These are phyloP conservation scores for Ampelomyces quisqualis DNA, from an alignment of 2,329 filamentous ascomycete genomes.

Conservation along the genomic window DNA sequence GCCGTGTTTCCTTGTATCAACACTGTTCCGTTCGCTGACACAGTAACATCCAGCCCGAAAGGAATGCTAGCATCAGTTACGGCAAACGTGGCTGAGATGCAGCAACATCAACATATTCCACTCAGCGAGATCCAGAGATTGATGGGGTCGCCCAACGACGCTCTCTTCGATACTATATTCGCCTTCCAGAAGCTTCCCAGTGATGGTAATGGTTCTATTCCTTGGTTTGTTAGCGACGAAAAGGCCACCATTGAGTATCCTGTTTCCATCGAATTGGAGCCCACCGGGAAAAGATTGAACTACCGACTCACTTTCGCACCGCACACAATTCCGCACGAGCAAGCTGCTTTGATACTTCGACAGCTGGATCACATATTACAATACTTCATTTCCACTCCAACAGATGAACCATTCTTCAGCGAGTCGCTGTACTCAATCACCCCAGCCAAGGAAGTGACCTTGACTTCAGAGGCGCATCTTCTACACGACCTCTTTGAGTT, in stretches of 20 bases:
- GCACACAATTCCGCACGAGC: slow-evolving; percentile 65
- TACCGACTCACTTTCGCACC: slow-evolving; percentile 67
- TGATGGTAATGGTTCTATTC: slow-evolving; percentile 24
- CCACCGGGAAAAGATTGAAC: slow-evolving; percentile 53
- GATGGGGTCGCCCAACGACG: slow-evolving; percentile 63
- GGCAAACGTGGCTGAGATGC: slow-evolving; percentile 62
- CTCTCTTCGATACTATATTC: slow-evolving; percentile 81
- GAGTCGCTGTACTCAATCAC: slow-evolving; percentile 62
- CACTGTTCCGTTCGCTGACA: slow-evolving; percentile 72
- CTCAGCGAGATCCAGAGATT: slow-evolving; percentile 71
- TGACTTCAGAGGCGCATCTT: slow-evolving; percentile 61
- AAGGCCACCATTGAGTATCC: slow-evolving; percentile 72
- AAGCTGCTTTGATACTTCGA: slow-evolving; percentile 65
- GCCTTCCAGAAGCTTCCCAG: slow-evolving; percentile 68
- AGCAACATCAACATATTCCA: slow-evolving; percentile 70
- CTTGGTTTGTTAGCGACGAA: slow-evolving; percentile 66
- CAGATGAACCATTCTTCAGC: slow-evolving; percentile 41
- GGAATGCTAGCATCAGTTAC: slow-evolving; percentile 65
- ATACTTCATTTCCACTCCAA: slow-evolving; percentile 56
- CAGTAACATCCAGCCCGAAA: slow-evolving; percentile 55
- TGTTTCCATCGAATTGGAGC: slow-evolving; percentile 77
- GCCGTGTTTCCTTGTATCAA: slow-evolving; percentile 77
- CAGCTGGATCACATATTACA: slow-evolving; percentile 72
- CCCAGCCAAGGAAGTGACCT: slow-evolving; percentile 58
- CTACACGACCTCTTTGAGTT: slow-evolving; percentile 78